phyloP scores from a whole-genome alignment of 1,284 basidiomycete species.

The Ceratobasidium sp. region DNA sequence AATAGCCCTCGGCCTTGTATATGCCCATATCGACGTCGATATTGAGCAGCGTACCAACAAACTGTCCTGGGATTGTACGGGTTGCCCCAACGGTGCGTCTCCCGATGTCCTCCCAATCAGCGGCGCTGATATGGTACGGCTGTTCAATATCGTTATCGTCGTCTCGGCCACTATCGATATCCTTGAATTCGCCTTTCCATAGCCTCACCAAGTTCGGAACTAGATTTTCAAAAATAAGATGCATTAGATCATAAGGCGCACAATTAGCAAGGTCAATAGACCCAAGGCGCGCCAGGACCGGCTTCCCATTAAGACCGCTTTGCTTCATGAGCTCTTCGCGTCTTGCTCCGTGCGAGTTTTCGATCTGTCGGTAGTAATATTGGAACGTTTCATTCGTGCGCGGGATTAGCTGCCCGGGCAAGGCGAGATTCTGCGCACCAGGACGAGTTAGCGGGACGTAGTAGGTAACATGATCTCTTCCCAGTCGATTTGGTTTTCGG shows the following conservation, averaged over 20 bases:
- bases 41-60: conserved; percentile 48
- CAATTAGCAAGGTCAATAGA: conserved; percentile 25
- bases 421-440: not conserved
- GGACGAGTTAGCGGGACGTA: conserved; percentile 30
- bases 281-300: conserved; percentile 8
- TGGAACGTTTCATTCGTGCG: conserved; percentile 26
- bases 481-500: conserved; percentile 46
- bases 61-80: conserved; percentile 37
- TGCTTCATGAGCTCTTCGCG: not conserved
- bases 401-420: conserved; percentile 18
- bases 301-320: conserved; percentile 13
- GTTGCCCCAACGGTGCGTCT: conserved; percentile 4
- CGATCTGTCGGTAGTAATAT: not conserved
- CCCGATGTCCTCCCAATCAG: conserved; percentile 24
- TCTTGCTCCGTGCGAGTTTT: no score
- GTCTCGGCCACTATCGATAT: not conserved
- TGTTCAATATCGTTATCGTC: no score
- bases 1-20: conserved; percentile 40
- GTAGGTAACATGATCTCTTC: not conserved
- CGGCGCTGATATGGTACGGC: conserved; percentile 45
- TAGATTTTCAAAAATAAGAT: conserved; percentile 45
- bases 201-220: not conserved
- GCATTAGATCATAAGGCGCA: conserved; percentile 50
- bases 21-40: conserved; percentile 48
- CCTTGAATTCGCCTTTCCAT: conserved; percentile 33